Base-by-base conservation (phyloP, 495 filamentous ascomycete species). In the Penicillium herquei region DNA sequence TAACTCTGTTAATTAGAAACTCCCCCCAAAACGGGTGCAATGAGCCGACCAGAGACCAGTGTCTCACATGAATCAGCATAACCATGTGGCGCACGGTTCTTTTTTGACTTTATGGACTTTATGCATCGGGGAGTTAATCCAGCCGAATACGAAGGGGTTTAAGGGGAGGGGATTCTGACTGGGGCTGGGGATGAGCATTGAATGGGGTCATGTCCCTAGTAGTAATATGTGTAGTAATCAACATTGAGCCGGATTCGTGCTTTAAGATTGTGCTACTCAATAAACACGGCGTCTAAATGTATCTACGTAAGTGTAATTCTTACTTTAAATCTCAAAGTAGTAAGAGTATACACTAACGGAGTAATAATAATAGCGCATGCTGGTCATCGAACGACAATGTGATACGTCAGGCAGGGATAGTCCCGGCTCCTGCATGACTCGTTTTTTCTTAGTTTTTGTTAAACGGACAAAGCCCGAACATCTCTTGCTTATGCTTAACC, bases 401-500 rank as follows among this genome's bases (percentile, higher is more conserved):
- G 65, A 68, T 63, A 61, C 54, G 55, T 59, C 65, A 56, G 49
- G 35, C 54, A 65, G 63, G 58, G 58, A 63, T 62, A 45, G 30
- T 41, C 56, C 56, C 44, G 21, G 49, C 21, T 32, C 26, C 32
- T 46, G 54, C 62, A 65, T 66, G 63, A 63, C 53, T 67, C 62
- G 58, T 54, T 59, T 55, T 41, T 26, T 39, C 30, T 55, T n/a
- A n/a, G n/a, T n/a, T n/a, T n/a, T n/a, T n/a, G n/a, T 51, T 11
- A 55, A 39, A 42, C 62, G 57, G 63, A 57, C 63, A 54, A 45
- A 59, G 65, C 44, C 65, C 65, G 59, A 68, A 58, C 58, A 55
- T 61, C 65, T 60, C 47, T 39, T 65, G 63, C 65, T 72, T 75
- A 75, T 74, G 72, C 72, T 75, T 75, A 75, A 75, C 70, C 66